These are phyloP conservation scores for Rhodotorula mucilaginosa DNA, from an alignment of 1,284 basidiomycete genomes.

Conservation along the genomic window DNA sequence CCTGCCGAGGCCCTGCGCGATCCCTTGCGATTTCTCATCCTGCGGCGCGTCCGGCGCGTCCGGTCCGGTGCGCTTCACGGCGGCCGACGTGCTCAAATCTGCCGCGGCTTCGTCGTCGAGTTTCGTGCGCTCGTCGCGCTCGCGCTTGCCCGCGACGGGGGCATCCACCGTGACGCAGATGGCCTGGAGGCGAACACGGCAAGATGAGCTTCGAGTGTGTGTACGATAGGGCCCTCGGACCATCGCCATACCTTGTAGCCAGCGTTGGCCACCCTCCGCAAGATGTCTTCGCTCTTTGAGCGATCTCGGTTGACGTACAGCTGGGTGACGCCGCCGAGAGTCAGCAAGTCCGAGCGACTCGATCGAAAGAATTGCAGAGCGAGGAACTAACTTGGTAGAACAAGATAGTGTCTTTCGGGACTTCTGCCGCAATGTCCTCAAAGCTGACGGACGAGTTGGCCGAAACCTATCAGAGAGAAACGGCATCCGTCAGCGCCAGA, in stretches of 20 bases:
- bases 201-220: not conserved
- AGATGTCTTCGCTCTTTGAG: slow-evolving; percentile 64
- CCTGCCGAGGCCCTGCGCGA: slow-evolving; percentile 33
- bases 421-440: slow-evolving; percentile 62
- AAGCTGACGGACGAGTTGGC: slow-evolving; percentile 78
- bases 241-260: slow-evolving; percentile 59
- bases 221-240: no score
- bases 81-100: slow-evolving; percentile 24
- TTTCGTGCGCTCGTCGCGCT: slow-evolving; percentile 62
- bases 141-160: slow-evolving; percentile 77
- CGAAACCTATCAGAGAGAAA: slow-evolving; percentile 56
- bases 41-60: slow-evolving; percentile 25
- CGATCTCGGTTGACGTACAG: slow-evolving; percentile 81
- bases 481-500: not conserved
- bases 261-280: slow-evolving; percentile 66
- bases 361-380: not conserved
- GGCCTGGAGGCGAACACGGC: slow-evolving; percentile 50
- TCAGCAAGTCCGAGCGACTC: not conserved
- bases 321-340: slow-evolving; percentile 47
- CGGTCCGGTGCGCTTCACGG: slow-evolving; percentile 11
- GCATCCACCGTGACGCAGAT: slow-evolving; percentile 92
- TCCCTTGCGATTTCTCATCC: slow-evolving; percentile 20
- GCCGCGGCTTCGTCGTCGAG: slow-evolving; percentile 44
- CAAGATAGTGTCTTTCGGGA: slow-evolving; percentile 63
- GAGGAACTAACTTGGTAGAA: slow-evolving; percentile 63